Conservation (phyloP, 768 basidiomycete species). For the Cubamyces lactineus region DNA sequence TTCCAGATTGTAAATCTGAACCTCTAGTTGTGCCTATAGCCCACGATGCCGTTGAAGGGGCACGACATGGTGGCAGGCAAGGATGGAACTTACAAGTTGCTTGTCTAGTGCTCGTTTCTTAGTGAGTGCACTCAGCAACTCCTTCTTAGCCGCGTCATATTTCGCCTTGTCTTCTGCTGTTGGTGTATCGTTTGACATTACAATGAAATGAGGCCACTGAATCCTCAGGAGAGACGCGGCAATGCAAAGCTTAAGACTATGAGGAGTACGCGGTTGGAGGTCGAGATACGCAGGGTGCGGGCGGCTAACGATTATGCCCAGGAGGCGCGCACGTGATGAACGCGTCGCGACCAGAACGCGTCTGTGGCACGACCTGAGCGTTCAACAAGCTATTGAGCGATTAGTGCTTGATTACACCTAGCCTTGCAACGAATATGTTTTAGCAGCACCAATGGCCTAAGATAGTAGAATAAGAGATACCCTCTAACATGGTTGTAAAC, state of each 20-base stretch:
- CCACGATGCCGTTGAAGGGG: neutral
- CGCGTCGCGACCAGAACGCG: too few relatives aligned
- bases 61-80: neutral
- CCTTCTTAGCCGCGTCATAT: slow-evolving; percentile 75
- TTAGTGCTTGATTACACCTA: too few relatives aligned
- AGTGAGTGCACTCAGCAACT: slow-evolving; percentile 70
- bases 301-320: too few relatives aligned
- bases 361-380: too few relatives aligned
- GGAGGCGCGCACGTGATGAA: too few relatives aligned
- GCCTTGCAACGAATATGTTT: too few relatives aligned
- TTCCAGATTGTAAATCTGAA: slow-evolving; percentile 79
- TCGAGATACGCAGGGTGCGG: too few relatives aligned
- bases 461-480: too few relatives aligned
- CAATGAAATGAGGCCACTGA: neutral
- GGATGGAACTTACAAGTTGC: slow-evolving; percentile 58
- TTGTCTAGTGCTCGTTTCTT: slow-evolving; percentile 79
- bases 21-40: slow-evolving; percentile 73
- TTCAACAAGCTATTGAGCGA: too few relatives aligned
- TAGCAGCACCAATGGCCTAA: too few relatives aligned
- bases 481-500: too few relatives aligned
- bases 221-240: neutral
- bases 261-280: too few relatives aligned
- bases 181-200: slow-evolving; percentile 46
- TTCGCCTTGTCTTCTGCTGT: slow-evolving; percentile 69
- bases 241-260: neutral